Base-by-base conservation (phyloP, 106 monocot genomes). In the Allium cepa region DNA sequence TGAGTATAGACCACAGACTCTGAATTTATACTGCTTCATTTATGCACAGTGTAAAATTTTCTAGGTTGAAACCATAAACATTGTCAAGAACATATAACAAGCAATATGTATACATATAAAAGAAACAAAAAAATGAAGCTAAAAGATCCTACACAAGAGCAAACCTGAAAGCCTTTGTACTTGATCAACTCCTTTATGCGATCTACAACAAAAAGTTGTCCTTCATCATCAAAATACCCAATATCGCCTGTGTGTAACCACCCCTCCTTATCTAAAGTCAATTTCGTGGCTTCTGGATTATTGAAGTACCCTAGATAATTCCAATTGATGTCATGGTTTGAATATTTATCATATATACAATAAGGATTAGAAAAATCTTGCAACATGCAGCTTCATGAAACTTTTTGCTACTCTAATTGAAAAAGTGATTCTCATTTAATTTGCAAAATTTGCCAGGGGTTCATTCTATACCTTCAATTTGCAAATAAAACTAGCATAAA, bases 211-310 rank as follows among this genome's bases (percentile, higher is more conserved):
- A 68, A 86, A 11, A 93, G 61, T 56, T 77, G 71, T 8, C 89
- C 93, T 16, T 78, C 45, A 18, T 89, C 86, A 71, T 89, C 78
- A 78, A 93, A 76, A 72, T 86, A 93, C 4, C 93, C 93, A 10
- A 93, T 70, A 82, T 93, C 93, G 56, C 93, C 93, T 28, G 93
- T 93, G 58, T 84, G 89, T 22, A 93, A 79, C 93, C 93, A 93
- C 13, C 93, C 89, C 69, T 87, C 71, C 49, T 69, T 57, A 46
- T 85, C 83, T 68, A 87, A n/a, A 48, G 94, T 90, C 52, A 69
- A 78, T n/a, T 68, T 76, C 9, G 87, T 87, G 36, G 94, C 87
- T 81, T 94, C 66, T 11, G 60, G 47, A 67, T 94, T 90, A 69
- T 90, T 82, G 48, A 64, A 64, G 49, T 64, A 64, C 28, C 62